A percentile compares a stretch with the other conserved stretches of the same genome.
Conservation (phyloP, 208 protist species). For the Angomonas desouzai region DNA sequence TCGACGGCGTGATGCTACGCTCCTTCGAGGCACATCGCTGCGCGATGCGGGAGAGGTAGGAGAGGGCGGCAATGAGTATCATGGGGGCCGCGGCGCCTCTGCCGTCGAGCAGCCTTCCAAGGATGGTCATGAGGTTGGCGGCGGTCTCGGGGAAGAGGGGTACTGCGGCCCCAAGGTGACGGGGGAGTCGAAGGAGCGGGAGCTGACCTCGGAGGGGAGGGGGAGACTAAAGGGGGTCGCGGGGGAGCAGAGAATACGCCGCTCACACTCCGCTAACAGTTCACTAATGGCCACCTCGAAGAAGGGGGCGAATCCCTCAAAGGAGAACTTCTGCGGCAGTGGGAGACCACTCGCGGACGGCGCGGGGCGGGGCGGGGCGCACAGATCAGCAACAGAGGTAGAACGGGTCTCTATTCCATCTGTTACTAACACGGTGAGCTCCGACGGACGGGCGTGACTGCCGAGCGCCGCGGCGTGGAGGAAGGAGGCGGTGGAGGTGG, state of each 20-base stretch:
- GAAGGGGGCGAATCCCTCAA: slow-evolving; percentile 53
- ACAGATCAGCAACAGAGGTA: background rate
- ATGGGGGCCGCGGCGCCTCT: slow-evolving; percentile 44
- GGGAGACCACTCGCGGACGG: background rate
- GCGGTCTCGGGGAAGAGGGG: background rate
- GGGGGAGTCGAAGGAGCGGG: slow-evolving; percentile 48
- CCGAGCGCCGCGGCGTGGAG: slow-evolving; percentile 4
- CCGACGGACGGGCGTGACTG: slow-evolving; percentile 2
- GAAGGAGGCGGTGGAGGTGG: slow-evolving; percentile 17
- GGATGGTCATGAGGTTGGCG: slow-evolving; percentile 22
- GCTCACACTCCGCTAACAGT: slow-evolving; percentile 67
- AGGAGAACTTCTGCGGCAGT: slow-evolving; percentile 20
- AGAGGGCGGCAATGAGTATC: slow-evolving; percentile 74
- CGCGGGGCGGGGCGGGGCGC: too few relatives aligned
- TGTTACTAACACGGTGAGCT: slow-evolving; percentile 6
- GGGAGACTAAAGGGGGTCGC: slow-evolving; percentile 6
- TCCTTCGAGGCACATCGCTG: slow-evolving; percentile 39
- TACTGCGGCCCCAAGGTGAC: slow-evolving; percentile 13
- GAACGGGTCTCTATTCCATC: background rate
- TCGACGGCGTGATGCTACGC: slow-evolving; percentile 52
- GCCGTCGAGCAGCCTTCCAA: slow-evolving; percentile 24
- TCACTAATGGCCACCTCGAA: slow-evolving; percentile 73
- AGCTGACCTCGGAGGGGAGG: slow-evolving; percentile 12
- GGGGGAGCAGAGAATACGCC: slow-evolving; percentile 51
- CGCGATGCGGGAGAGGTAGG: slow-evolving; percentile 70